Evolutionary conservation across 495 filamentous ascomycete genomes (phyloP).

Genomic region (Annulohypoxylon bovei): DNA sequence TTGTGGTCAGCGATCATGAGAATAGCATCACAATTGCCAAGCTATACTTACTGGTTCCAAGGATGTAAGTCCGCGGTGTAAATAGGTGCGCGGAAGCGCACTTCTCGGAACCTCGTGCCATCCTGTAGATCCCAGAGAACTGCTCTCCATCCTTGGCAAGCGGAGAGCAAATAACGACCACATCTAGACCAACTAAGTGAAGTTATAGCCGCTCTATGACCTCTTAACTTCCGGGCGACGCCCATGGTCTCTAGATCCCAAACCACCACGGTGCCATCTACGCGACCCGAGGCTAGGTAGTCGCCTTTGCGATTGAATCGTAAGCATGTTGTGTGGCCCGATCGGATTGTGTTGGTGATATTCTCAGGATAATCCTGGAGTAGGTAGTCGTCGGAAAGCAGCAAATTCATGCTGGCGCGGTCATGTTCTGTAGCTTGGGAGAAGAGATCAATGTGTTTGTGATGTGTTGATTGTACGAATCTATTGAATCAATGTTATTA

Average conservation of each 20-base stretch:
- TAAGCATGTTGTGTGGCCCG: constrained; percentile 70
- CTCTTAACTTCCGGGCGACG: constrained; percentile 89
- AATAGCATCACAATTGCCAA: background rate
- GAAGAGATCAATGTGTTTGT: background rate
- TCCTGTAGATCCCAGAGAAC: constrained; percentile 93
- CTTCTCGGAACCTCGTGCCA: constrained; percentile 63
- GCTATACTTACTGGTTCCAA: constrained; percentile 78
- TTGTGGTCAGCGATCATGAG: background rate
- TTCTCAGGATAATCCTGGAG: constrained; percentile 95
- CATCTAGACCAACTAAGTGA: constrained; percentile 93
- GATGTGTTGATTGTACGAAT: background rate
- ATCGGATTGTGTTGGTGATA: constrained; percentile 84
- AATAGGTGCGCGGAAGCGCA: constrained; percentile 89
- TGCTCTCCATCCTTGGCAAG: constrained; percentile 94
- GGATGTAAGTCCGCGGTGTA: constrained; percentile 97
- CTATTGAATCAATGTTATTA: background rate
- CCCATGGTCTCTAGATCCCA: constrained; percentile 98
- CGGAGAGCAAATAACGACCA: constrained; percentile 91
- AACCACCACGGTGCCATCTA: constrained; percentile 92
- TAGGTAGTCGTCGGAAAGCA: constrained; percentile 68
- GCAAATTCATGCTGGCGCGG: constrained; percentile 56
- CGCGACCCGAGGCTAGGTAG: constrained; percentile 90
- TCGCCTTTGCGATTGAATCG: constrained; percentile 95
- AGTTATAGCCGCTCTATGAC: constrained; percentile 90
- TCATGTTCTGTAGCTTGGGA: constrained; percentile 25